Evolutionary conservation across 495 filamentous ascomycete species (phyloP).

Genomic region (Jackrogersella minutella): DNA sequence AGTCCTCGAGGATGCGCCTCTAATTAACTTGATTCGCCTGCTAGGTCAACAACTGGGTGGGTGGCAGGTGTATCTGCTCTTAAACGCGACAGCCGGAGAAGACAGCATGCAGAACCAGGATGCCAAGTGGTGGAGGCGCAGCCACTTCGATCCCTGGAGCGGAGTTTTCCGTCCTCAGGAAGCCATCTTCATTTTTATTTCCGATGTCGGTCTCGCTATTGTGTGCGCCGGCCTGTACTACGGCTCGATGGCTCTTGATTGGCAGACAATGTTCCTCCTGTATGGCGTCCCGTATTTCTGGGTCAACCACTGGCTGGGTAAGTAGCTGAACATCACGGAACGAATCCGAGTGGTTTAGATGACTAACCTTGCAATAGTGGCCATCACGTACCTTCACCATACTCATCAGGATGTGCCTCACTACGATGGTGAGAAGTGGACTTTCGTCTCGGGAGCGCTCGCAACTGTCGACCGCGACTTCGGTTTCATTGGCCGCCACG

Average conservation of each 20-base stretch:
- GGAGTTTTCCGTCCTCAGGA: slow-evolving; percentile 69
- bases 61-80: slow-evolving; percentile 64
- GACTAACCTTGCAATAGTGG: slow-evolving; percentile 45
- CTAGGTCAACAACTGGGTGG: slow-evolving; percentile 63
- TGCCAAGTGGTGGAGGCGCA: slow-evolving; percentile 68
- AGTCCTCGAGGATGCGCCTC: slow-evolving; percentile 65
- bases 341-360: not conserved
- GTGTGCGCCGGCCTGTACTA: slow-evolving; percentile 56
- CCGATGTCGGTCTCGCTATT: slow-evolving; percentile 65
- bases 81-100: slow-evolving; percentile 62
- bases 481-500: slow-evolving; percentile 67
- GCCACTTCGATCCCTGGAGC: slow-evolving; percentile 53
- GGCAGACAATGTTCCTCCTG: slow-evolving; percentile 57
- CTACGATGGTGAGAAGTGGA: slow-evolving; percentile 65
- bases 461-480: slow-evolving; percentile 70
- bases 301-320: slow-evolving; percentile 68
- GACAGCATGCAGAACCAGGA: slow-evolving; percentile 58
- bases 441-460: slow-evolving; percentile 67
- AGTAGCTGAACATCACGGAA: slow-evolving; percentile 29
- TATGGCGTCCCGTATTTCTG: slow-evolving; percentile 66
- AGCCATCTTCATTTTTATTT: slow-evolving; percentile 61
- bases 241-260: slow-evolving; percentile 56
- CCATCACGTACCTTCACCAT: slow-evolving; percentile 72
- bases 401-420: slow-evolving; percentile 67
- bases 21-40: slow-evolving; percentile 57